Base-by-base conservation (phyloP, 495 filamentous ascomycete species). In the Aspergillus nidulans region DNA sequence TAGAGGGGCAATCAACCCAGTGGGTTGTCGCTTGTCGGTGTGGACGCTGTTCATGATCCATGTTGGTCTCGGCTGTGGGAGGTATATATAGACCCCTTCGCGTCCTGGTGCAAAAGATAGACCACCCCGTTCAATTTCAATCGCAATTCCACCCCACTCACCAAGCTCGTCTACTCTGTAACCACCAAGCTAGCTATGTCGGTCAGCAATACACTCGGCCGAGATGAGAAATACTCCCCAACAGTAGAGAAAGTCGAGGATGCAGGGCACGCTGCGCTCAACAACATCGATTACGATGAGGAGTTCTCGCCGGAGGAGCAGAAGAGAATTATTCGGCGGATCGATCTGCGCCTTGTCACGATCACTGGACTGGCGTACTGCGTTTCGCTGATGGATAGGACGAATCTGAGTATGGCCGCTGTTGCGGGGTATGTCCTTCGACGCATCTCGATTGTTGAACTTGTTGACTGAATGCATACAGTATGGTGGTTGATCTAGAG, bases 281-380 rank as follows among this genome's bases (percentile, higher is more conserved):
- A 60, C 20, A 49, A 41, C 25, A 38, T 57, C 18, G 58, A 66
- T 25, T 65, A 64, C 10, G 69, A 72, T 40, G 71, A 74, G 32
- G 70, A 73, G 34, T 74, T 67, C 49, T 66, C 67, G 2, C 58
- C 57, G 0, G 61, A 63, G 26, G 67, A 77, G 55, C 68, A 74
- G 60, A 63, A 59, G 41, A 66, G 54, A 46, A 75, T 90, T 61
- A 82, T 87, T 44, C 74, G 75, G 19, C 77, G 80, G 4, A 68
- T 89, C 62, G 86, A 90, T 61, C 59, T 74, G 30, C 80, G 86
- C 0, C 71, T 90, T 9, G 83, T 89, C 26, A 66, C 79, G 0
- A 87, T 82, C 28, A 72, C 83, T 3, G 86, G 86, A 5, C 65
- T 82, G 57, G 75, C 87, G 62, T 88, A 89, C 65, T 85, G 81